A percentile compares a stretch with the other conserved stretches of the same genome.
Conservation (phyloP, 768 basidiomycete species). For the Leccinum subtestaceum region DNA sequence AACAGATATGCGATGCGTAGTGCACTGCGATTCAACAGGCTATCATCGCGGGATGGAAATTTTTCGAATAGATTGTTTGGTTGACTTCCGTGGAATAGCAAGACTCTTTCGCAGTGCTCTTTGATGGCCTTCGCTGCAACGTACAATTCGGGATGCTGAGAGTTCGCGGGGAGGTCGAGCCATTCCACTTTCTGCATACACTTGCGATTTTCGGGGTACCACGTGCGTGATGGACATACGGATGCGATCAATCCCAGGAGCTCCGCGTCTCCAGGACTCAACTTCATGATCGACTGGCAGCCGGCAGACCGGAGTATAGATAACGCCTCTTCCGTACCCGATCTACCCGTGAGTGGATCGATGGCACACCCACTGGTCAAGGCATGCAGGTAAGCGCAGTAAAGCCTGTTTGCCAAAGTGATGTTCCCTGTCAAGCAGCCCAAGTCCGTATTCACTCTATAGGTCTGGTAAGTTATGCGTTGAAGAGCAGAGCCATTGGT, state of each 20-base stretch:
- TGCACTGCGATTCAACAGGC: conserved; percentile 20
- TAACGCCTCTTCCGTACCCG: conserved; percentile 45
- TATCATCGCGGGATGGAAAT: conserved; percentile 6
- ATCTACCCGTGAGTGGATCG: conserved; percentile 43
- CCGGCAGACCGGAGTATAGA: conserved; percentile 36
- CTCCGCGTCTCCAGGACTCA: conserved; percentile 28
- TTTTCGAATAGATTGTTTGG: not conserved
- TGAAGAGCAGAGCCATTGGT: not conserved
- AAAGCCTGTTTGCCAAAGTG: conserved; percentile 33
- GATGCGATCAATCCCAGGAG: conserved; percentile 34
- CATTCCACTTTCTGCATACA: conserved; percentile 41
- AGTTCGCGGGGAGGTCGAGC: conserved; percentile 20
- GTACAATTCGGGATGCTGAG: conserved; percentile 35
- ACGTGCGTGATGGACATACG: conserved; percentile 36
- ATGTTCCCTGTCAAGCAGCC: conserved; percentile 28
- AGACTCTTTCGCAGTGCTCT: conserved; percentile 20
- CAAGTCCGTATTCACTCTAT: conserved; percentile 30
- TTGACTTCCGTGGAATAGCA: conserved; percentile 7
- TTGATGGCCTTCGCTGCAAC: conserved; percentile 28
- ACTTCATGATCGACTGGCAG: conserved; percentile 39
- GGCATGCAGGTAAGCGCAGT: conserved; percentile 44
- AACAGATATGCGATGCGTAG: conserved; percentile 14
- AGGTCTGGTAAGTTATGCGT: conserved; percentile 26
- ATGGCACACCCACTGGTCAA: conserved; percentile 40
- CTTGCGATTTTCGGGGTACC: conserved; percentile 36